A percentile compares a stretch with the other conserved stretches of the same genome.
Evolutionary conservation across 352 stramenopile genomes (phyloP).

Genomic region (Pythium apleroticum): DNA sequence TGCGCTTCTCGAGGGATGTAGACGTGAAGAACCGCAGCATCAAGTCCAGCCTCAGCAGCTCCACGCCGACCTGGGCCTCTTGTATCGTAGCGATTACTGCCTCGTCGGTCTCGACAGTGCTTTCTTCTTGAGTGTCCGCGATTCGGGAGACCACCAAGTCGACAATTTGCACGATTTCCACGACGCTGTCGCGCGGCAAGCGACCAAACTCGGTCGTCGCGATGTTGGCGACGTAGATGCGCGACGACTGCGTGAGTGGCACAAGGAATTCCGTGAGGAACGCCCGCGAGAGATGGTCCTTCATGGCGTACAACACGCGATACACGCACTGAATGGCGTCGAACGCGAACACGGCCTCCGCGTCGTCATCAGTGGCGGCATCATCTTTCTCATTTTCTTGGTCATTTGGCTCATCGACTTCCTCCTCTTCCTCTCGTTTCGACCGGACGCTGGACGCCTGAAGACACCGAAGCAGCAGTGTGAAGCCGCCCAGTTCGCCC

Average conservation of each 20-base stretch:
- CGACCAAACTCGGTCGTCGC: constrained; percentile 32
- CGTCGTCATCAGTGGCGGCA: background rate
- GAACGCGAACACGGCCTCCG: constrained; percentile 37
- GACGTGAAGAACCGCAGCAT: constrained; percentile 50
- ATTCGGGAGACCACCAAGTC: constrained; percentile 40
- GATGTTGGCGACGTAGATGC: constrained; percentile 31
- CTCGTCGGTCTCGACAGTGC: background rate
- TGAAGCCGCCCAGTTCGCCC: constrained; percentile 56
- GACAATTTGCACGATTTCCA: constrained; percentile 62
- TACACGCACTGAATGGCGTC: constrained; percentile 59
- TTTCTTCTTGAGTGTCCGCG: constrained; percentile 2
- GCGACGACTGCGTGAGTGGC: constrained; percentile 32
- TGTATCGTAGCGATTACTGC: constrained; percentile 5
- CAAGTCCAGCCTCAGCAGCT: constrained; percentile 55
- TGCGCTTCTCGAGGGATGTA: constrained; percentile 67
- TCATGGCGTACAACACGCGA: constrained; percentile 56
- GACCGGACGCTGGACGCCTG: constrained; percentile 15
- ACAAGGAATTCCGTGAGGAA: constrained; percentile 49
- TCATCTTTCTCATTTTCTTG: constrained; percentile 10
- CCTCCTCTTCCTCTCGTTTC: constrained; percentile 10
- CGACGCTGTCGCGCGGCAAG: constrained; percentile 43
- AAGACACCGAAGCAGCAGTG: constrained; percentile 44
- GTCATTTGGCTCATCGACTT: background rate
- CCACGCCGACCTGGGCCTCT: constrained; percentile 32
- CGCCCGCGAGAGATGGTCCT: constrained; percentile 42